Conservation (phyloP, 768 basidiomycete species). For the Coprinellus micaceus region DNA sequence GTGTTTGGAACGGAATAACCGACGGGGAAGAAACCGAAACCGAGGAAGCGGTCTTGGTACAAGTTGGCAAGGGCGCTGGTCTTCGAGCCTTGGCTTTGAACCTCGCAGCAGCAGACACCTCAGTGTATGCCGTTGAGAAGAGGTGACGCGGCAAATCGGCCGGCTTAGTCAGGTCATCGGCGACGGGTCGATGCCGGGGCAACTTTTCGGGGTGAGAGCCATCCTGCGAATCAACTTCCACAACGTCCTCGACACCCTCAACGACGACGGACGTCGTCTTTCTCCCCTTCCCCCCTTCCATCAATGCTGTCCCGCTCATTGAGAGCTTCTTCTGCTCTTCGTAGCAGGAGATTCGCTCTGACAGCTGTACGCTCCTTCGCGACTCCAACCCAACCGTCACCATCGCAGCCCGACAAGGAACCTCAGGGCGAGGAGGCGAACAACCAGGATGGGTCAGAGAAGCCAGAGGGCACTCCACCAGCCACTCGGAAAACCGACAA, state of each 20-base stretch:
- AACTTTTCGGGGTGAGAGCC: not conserved
- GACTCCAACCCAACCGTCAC: slow-evolving; percentile 29
- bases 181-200: not conserved
- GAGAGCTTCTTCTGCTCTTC: slow-evolving; percentile 46
- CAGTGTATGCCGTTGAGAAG: too few species aligned
- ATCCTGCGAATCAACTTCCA: not conserved
- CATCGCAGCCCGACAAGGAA: slow-evolving; percentile 29
- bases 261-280: not conserved
- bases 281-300: slow-evolving; percentile 15
- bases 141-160: too few species aligned
- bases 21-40: too few species aligned
- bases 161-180: not conserved
- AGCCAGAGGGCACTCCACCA: slow-evolving; percentile 13
- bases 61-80: too few species aligned
- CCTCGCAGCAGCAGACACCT: too few species aligned
- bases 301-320: slow-evolving; percentile 65
- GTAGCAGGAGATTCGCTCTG: slow-evolving; percentile 36
- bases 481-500: slow-evolving; percentile 18
- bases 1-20: too few species aligned
- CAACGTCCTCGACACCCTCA: not conserved
- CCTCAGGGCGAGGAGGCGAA: slow-evolving; percentile 14
- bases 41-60: too few species aligned
- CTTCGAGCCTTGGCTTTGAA: too few species aligned
- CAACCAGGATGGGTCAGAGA: slow-evolving; percentile 14
- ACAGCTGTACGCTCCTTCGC: slow-evolving; percentile 42